Base-by-base conservation (phyloP, 2,329 filamentous ascomycete genomes). In the Trichoderma lentiforme region DNA sequence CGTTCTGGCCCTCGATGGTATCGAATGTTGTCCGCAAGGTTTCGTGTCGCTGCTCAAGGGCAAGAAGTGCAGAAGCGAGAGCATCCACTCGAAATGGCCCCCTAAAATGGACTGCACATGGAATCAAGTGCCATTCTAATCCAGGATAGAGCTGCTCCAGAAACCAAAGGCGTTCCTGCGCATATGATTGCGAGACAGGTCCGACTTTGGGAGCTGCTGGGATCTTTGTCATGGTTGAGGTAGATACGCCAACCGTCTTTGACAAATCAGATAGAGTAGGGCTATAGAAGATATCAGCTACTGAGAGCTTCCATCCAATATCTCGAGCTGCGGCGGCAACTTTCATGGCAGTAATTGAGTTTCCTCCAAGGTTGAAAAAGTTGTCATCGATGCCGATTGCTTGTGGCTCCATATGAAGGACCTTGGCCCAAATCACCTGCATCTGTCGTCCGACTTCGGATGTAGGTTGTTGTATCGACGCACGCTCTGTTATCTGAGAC, bases 211-310 rank as follows among this genome's bases (percentile, higher is more conserved):
- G 43, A 51, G n/a, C 14, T 24, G 11, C 9, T 24, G 43, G 11
- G 43, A 51, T 51, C n/a, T 21, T 51, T n/a, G n/a, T 21, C 9
- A 11, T 51, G 43, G 3, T 51, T 24, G n/a, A 21, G 1, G 43
- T 21, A 51, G n/a, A 51, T 1, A 1, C 1, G n/a, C 1, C 3
- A 21, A 4, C 43, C 8, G n/a, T 12, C n/a, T 1, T 51, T 12
- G 43, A 51, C 43, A 51, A 11, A 51, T 51, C n/a, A 51, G 43
- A 24, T 12, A 51, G n/a, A 3, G 43, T 51, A 6, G 43, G 43
- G n/a, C n/a, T 21, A 3, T 21, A 21, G 43, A 51, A 51, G 43
- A 51, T 51, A 51, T 51, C 43, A 51, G 43, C 43, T 21, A 51
- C 43, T 24, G 43, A 51, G 43, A 51, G 43, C 43, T 51, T 51